Percentiles rank a stretch among this genome's conserved stretches.
phyloP scores from a whole-genome alignment of 2,329 filamentous ascomycete species.

The Harringtonia lauricola region DNA sequence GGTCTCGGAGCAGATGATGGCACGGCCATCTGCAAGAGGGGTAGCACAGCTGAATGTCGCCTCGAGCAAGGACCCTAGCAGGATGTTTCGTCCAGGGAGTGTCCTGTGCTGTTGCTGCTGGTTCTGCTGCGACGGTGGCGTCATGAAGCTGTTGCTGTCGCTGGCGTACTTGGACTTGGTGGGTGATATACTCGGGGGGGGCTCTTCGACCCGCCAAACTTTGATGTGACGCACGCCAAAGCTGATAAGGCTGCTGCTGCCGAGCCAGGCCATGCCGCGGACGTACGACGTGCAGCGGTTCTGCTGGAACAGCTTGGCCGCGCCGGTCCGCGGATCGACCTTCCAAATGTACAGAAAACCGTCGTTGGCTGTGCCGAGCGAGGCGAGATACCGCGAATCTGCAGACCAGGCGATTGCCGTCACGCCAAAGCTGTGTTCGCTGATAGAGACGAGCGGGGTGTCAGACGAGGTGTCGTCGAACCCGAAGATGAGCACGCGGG shows the following conservation, averaged over 20 bases:
- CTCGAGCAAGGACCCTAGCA: conserved; percentile 73
- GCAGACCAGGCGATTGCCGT: conserved; percentile 81
- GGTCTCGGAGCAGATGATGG: conserved; percentile 75
- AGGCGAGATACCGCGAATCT: conserved; percentile 78
- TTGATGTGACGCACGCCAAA: conserved; percentile 88
- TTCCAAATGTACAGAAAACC: conserved; percentile 90
- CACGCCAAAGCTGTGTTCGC: conserved; percentile 84
- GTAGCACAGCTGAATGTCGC: conserved; percentile 73
- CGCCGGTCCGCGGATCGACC: conserved; percentile 71
- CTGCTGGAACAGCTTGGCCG: conserved; percentile 69
- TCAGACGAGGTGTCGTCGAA: conserved; percentile 73
- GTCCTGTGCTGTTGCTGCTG: conserved; percentile 42
- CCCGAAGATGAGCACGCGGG: conserved; percentile 81
- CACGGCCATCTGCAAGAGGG: conserved; percentile 58
- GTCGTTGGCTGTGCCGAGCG: conserved; percentile 80
- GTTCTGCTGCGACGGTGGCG: conserved; percentile 20
- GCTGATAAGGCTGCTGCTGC: conserved; percentile 67
- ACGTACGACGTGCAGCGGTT: conserved; percentile 86
- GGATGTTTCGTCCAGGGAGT: conserved; percentile 73
- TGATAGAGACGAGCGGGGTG: conserved; percentile 70
- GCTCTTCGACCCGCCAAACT: conserved; percentile 76
- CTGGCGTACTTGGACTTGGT: conserved; percentile 46
- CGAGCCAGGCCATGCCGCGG: conserved; percentile 84
- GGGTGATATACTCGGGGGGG: conserved; percentile 31
- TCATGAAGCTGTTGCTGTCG: conserved; percentile 23